Base-by-base conservation (phyloP, 768 basidiomycete genomes). In the Tephrocybe rancida region DNA sequence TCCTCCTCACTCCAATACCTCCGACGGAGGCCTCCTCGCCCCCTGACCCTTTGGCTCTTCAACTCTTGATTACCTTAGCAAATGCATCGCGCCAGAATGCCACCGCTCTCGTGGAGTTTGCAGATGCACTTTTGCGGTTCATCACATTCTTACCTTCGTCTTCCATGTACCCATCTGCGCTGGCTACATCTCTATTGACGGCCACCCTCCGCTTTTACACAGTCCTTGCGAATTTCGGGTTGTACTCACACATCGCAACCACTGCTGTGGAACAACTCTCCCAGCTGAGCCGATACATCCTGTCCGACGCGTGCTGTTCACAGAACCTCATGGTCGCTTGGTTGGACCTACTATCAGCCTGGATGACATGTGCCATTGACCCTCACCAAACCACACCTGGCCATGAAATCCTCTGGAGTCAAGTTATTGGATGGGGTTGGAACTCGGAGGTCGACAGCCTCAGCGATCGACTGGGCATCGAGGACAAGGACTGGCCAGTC, bases 371-470 rank as follows among this genome's bases (percentile, higher is more conserved):
- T 60, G 92, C 94, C 0, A 80, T 84, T n/a, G 90, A 98, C 63
- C 95, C 96, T 5, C 96, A 98, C 64, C 76, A 79, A 50, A 95
- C 93, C 6, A 88, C 85, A 2, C 93, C 93, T 0, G 78, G 76
- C 7, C 96, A 98, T 68, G 92, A 91, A 48, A 84, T 98, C 44
- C 70, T 89, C 8, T 98, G 96, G 95, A 91, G 87, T 50, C 92
- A 94, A 62, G 74, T 96, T 9, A 70, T 75, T n/a, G 85, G 82
- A 2, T 90, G 88, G 85, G 83, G 77, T 0, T 96, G 93, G 90
- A 76, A 73, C 16, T 75, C 77, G 0, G 84, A 88, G 26, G 60
- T 86, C 7, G 62, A 79, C n/a, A 72, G 70, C 43, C 54, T 80
- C 52, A 64, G 72, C 50, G 60, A 62, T 3, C 59, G 64, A 38